Evolutionary conservation across 768 basidiomycete genomes (phyloP), one percentile per base, ranked within the genome.

Genomic region (Russula lepida): DNA sequence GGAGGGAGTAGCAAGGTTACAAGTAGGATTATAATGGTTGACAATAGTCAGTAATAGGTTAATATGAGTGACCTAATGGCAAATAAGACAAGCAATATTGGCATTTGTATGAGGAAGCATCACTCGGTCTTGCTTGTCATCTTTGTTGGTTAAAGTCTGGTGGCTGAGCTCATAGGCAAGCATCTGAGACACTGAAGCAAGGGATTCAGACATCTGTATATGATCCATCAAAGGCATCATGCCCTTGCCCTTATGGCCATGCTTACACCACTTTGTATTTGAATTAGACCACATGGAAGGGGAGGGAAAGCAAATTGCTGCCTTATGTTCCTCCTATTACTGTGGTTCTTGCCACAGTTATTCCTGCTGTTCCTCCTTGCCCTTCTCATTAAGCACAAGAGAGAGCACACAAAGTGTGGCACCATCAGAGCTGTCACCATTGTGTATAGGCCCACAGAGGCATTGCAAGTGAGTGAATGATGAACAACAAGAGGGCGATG

Each of bases 201-300:
- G 81, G 4, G 83, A 85, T 23, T 80, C 79, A 61, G 90, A 75
- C 6, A 83, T 84, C 56, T 80, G 79, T 60, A 86, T 85, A 56
- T 60, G 66, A 13, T 52, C 65, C 9, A 70, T 58, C 0, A 74
- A 69, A n/a, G 73, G 66, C 19, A 71, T 70, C 13, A 71, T 71
- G 68, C 87, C 81, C 74, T 88, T 90, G 69, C 87, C 88, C 75
- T 91, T 94, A 55, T 93, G 81, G 3, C 93, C 92, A 54, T 93
- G 81, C 73, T 91, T 94, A 60, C 90, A 81, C 28, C 90, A 80
- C 74, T 86, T 93, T 71, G 82, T 84, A 50, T 89, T 89, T 12
- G 86, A 75, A 12, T 84, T 83, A 54, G 64, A 63, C 23, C 63
- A 63, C 2, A 39, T 4, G 1, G 65, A 64, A 13, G 60, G 47